These are phyloP conservation scores for Penicillium herquei DNA, from an alignment of 495 filamentous ascomycete species.

Conservation along the genomic window DNA sequence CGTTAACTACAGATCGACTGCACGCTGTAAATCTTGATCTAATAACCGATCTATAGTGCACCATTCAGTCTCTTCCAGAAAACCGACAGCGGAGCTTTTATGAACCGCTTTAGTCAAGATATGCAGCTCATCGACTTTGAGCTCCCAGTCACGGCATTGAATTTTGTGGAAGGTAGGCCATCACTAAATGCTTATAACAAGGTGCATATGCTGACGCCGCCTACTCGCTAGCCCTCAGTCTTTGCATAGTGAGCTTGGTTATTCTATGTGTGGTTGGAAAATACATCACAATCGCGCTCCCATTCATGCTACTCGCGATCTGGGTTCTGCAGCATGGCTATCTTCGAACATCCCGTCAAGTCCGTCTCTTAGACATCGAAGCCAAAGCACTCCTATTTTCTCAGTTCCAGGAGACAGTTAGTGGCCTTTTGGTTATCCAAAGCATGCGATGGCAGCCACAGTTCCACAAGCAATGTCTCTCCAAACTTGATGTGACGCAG, in stretches of 20 bases:
- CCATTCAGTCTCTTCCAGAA: constrained; percentile 33
- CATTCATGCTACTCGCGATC: constrained; percentile 2
- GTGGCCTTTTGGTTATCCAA: constrained; percentile 46
- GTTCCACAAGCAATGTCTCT: constrained; percentile 9
- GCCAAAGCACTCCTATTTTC: not conserved
- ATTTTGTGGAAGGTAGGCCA: constrained; percentile 6
- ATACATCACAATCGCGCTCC: constrained; percentile 21
- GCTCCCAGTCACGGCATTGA: constrained; percentile 19
- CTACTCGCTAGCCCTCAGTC: not conserved
- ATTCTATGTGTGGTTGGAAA: constrained; percentile 25
- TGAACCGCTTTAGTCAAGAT: constrained; percentile 29
- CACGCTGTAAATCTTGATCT: not conserved
- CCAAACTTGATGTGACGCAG: constrained; percentile 31
- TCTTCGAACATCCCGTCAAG: not conserved
- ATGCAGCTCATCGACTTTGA: constrained; percentile 40
- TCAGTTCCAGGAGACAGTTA: not conserved
- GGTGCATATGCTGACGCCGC: not conserved
- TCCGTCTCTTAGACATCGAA: not conserved
- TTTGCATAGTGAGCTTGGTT: constrained; percentile 18
- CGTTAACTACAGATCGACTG: not conserved
- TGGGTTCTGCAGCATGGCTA: not conserved
- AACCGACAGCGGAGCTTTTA: constrained; percentile 14
- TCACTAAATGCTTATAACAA: not conserved
- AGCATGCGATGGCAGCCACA: constrained; percentile 41
- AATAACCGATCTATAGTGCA: constrained; percentile 25